These are phyloP conservation scores for Aspergillus piperis DNA, from an alignment of 2,329 filamentous ascomycete species.

Conservation along the genomic window DNA sequence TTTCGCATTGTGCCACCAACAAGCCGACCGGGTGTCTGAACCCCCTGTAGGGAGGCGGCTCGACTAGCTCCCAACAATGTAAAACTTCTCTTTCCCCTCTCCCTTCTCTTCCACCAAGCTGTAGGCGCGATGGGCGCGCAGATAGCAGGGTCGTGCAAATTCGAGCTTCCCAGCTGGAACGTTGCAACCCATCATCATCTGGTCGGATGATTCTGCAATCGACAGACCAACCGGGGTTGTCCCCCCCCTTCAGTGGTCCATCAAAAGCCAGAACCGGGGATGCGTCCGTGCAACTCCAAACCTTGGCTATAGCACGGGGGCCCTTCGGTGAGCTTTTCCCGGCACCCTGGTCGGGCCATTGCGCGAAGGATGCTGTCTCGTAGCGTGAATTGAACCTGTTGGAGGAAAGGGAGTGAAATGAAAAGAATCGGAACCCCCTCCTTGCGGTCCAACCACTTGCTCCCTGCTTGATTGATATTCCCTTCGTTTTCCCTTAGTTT, in stretches of 20 bases:
- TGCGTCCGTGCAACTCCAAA: conserved; percentile 14
- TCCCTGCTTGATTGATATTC: background rate
- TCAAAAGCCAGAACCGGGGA: conserved; percentile 6
- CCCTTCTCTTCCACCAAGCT: background rate
- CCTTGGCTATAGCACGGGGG: background rate
- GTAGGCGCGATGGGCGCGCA: background rate
- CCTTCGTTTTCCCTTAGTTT: background rate
- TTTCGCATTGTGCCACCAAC: conserved; percentile 1
- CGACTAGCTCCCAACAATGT: background rate
- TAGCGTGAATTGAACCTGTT: background rate
- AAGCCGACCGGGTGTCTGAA: background rate
- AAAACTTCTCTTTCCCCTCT: background rate
- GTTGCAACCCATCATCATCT: conserved; percentile 12
- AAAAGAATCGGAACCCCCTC: background rate
- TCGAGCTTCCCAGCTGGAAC: conserved; percentile 1
- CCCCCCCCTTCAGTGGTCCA: background rate
- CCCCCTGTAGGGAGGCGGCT: background rate
- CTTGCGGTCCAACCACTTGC: conserved; percentile 2
- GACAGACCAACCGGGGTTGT: conserved; percentile 12
- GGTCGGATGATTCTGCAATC: conserved; percentile 19
- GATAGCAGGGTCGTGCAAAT: background rate
- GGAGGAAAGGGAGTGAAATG: background rate
- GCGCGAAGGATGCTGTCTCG: background rate
- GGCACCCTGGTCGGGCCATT: background rate
- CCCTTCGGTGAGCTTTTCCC: conserved; percentile 1